Conservation (phyloP, 2,329 filamentous ascomycete genomes). For the Scedosporium apiospermum region DNA sequence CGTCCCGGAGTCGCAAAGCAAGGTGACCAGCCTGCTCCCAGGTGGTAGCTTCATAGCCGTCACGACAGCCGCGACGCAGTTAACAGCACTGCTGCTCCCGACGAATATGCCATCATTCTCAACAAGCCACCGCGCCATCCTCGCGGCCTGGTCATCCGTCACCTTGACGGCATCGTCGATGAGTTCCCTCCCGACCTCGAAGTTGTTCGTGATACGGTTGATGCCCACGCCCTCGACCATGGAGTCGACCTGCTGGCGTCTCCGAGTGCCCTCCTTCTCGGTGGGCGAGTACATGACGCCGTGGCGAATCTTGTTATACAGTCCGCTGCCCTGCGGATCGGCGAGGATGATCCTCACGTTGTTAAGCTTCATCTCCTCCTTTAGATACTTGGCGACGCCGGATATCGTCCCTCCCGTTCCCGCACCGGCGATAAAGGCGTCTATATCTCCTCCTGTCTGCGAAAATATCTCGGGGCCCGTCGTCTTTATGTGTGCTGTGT, state of each 20-base stretch:
- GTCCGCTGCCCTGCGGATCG: constrained; percentile 86
- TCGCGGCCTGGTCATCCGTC: constrained; percentile 77
- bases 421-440: constrained; percentile 87
- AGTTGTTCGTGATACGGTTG: constrained; percentile 89
- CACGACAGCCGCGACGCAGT: constrained; percentile 73
- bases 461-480: constrained; percentile 85
- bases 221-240: constrained; percentile 95
- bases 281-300: constrained; percentile 92
- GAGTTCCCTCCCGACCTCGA: constrained; percentile 75
- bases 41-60: constrained; percentile 53
- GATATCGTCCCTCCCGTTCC: constrained; percentile 92
- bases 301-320: constrained; percentile 85
- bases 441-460: constrained; percentile 65
- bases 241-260: constrained; percentile 85
- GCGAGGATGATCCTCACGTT: constrained; percentile 68
- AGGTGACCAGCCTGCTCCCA: constrained; percentile 63
- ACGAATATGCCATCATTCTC: constrained; percentile 93
- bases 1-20: constrained; percentile 78
- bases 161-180: constrained; percentile 87
- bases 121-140: constrained; percentile 94
- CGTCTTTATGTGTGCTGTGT: constrained; percentile 66
- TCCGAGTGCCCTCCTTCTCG: constrained; percentile 81
- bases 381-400: constrained; percentile 75
- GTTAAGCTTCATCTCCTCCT: constrained; percentile 53
- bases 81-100: constrained; percentile 93